Percentiles rank a stretch among this genome's conserved stretches.
phyloP scores from a whole-genome alignment of 2,329 filamentous ascomycete species.

The Alternaria sp. region DNA sequence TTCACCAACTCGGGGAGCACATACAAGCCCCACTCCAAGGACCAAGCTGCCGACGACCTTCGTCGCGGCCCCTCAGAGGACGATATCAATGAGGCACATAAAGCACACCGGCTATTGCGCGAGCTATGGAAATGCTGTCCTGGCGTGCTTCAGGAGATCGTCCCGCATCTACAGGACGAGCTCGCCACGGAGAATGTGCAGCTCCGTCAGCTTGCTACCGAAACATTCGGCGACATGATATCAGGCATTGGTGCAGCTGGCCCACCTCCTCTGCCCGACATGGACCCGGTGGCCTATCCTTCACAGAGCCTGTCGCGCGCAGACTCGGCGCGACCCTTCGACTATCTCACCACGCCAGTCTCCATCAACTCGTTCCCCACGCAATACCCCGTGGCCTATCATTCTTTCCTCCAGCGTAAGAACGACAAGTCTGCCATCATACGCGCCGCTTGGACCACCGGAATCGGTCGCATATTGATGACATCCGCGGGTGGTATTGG shows the following conservation, averaged over 20 bases:
- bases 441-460: conserved; percentile 83
- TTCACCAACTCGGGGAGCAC: conserved; percentile 58
- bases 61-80: conserved; percentile 74
- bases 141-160: conserved; percentile 86
- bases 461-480: conserved; percentile 82
- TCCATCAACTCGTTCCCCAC: conserved; percentile 90
- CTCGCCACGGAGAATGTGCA: conserved; percentile 87
- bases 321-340: conserved; percentile 48
- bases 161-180: conserved; percentile 92
- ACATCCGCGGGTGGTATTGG: conserved; percentile 92
- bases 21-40: conserved; percentile 38
- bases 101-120: conserved; percentile 86
- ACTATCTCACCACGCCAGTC: conserved; percentile 78
- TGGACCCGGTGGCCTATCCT: conserved; percentile 88
- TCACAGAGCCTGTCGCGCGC: conserved; percentile 63
- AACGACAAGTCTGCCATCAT: conserved; percentile 87
- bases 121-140: conserved; percentile 95
- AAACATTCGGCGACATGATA: conserved; percentile 94
- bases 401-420: conserved; percentile 81
- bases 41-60: conserved; percentile 53
- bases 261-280: conserved; percentile 71
- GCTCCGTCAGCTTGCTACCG: conserved; percentile 84
- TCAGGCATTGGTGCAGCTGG: conserved; percentile 92
- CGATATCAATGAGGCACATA: conserved; percentile 84
- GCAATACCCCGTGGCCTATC: conserved; percentile 77